Evolutionary conservation across 192 early-diverging fungal species (phyloP), one percentile per base, ranked within the genome.

Genomic region (Coemansia sp.): DNA sequence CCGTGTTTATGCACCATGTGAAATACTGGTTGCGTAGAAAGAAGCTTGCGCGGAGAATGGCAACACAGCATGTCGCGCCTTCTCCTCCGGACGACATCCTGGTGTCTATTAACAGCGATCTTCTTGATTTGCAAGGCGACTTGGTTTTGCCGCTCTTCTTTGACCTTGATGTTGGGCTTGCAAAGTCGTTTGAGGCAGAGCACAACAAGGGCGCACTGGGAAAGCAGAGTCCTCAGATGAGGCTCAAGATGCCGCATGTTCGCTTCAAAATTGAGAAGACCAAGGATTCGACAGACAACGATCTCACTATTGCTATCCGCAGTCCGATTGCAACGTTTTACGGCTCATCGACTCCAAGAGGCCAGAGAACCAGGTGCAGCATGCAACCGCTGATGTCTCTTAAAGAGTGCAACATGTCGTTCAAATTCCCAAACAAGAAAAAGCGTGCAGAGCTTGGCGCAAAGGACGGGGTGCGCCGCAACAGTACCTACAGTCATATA

Each of bases 1-100:
- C 80, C 0, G 80, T 83, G 43, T 71, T 77, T 67, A 83, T 83
- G 80, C 75, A 74, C 40, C 75, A 83, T 42, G 45, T 83, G 15
- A 70, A 74, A 48, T 83, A 77, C 67, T 83, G 80, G 80, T 67
- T 50, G 8, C 75, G 80, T 18, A 75, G 80, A 48, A 70, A 64
- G 42, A 74, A 66, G 50, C 75, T 83, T 21, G 80, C 75, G 6
- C 75, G 69, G 47, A 65, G 69, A 18, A 83, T 83, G 69, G 75
- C 75, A 8, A 83, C 69, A 1, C 71, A 69, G 50, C 21, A 21
- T n/a, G 61, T 50, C 3, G 40, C 26, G n/a, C 71, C 68, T 40
- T 61, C 57, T 12, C 65, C 64, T 15, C 75, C 80, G 0, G 72
- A 83, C 38, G 80, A 83, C 39, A 21, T 83, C 41, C 19, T 69